phyloP scores from a whole-genome alignment of 805 yeast species.

The Yarrowia bubula region DNA sequence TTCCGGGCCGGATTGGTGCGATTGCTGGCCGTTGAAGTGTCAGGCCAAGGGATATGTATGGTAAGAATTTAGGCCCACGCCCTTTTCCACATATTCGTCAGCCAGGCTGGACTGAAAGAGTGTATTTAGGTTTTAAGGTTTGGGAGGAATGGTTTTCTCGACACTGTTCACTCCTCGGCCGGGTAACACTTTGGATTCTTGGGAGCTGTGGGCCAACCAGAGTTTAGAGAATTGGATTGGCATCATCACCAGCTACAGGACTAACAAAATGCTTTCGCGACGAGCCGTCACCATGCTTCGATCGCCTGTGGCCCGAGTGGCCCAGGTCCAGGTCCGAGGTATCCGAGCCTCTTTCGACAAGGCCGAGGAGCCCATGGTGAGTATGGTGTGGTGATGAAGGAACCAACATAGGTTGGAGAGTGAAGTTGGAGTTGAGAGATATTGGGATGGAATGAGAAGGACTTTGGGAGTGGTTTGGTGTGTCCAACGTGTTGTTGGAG shows the following conservation, averaged over 20 bases:
- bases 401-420: not conserved
- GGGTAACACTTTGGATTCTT: conserved; percentile 12
- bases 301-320: conserved; percentile 24
- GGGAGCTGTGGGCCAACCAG: conserved; percentile 27
- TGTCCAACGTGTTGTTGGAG: not conserved
- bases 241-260: conserved; percentile 19
- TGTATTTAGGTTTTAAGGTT: not conserved
- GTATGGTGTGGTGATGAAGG: not conserved
- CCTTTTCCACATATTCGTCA: conserved; percentile 17
- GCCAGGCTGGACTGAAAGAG: not conserved
- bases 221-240: conserved; percentile 27
- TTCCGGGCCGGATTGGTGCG: conserved; percentile 14
- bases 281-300: conserved; percentile 27
- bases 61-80: conserved; percentile 24
- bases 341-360: conserved; percentile 23
- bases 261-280: conserved; percentile 28
- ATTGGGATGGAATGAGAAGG: not conserved
- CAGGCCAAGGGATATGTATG: conserved; percentile 20
- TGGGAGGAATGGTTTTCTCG: not conserved
- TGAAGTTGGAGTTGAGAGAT: not conserved
- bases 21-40: conserved; percentile 6
- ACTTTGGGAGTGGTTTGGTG: not conserved
- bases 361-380: conserved; percentile 28
- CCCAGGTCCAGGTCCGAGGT: conserved; percentile 26
- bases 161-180: not conserved